phyloP scores from a whole-genome alignment of 1,139 yeast genomes.

The Hyphopichia fennica region DNA sequence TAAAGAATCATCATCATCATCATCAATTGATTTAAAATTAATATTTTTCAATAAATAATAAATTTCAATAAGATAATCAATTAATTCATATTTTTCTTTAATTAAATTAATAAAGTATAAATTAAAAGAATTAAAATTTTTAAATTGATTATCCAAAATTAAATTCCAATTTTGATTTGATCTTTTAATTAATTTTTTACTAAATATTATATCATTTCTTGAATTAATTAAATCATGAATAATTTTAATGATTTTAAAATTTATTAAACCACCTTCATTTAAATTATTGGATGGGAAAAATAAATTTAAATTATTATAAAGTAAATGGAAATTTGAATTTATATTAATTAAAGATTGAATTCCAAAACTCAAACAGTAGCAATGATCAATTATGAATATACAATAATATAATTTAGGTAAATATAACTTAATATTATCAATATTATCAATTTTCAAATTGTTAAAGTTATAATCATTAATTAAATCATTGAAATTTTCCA shows the following conservation, averaged over 20 bases:
- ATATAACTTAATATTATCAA: constrained; percentile 40
- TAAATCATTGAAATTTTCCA: constrained; percentile 34
- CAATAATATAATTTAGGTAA: constrained; percentile 53
- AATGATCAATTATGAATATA: constrained; percentile 51
- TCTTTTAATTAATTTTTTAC: constrained; percentile 11
- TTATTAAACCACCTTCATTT: constrained; percentile 5
- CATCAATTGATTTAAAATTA: constrained; percentile 4
- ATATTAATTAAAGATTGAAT: constrained; percentile 41
- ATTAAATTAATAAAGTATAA: constrained; percentile 10
- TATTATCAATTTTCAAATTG: constrained; percentile 14
- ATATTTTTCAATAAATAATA: constrained; percentile 12
- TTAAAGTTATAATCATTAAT: constrained; percentile 5
- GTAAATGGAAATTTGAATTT: constrained; percentile 14
- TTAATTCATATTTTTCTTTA: constrained; percentile 28
- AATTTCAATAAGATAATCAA: constrained; percentile 31
- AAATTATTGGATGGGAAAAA: constrained; percentile 14
- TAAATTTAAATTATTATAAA: constrained; percentile 15
- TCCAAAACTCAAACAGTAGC: constrained; percentile 60
- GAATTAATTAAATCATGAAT: constrained; percentile 16
- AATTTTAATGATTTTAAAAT: constrained; percentile 14
- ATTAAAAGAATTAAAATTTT: neutral
- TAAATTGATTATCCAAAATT: too few relatives aligned
- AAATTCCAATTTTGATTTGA: neutral
- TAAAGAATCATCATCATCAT: constrained; percentile 36
- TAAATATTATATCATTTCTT: constrained; percentile 14